Evolutionary conservation across 768 basidiomycete species (phyloP), one percentile per base, ranked within the genome.

Genomic region (Rhizopogon roseolus): DNA sequence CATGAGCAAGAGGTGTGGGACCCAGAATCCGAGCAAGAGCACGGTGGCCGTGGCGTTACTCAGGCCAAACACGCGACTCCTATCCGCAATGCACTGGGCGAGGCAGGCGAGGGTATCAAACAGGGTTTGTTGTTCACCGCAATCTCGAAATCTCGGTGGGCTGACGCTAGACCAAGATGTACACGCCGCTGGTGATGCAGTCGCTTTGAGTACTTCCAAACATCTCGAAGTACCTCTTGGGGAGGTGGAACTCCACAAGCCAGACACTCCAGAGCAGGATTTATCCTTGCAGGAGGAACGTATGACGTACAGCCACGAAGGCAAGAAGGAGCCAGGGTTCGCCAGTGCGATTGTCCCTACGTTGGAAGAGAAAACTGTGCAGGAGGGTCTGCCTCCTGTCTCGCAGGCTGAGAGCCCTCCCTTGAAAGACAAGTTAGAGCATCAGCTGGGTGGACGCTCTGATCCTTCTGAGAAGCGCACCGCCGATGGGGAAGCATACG

Each of bases 1-100:
- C 66, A 79, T 58, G 76, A 80, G 43, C 76, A 84, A 59, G 76
- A 83, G 42, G 68, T 73, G 29, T 90, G 88, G 88, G 88, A 92
- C 66, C 88, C 89, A 2, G 83, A 86, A 58, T 65, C 71, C 3
- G 85, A 92, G 65, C 87, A 93, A 66, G 66, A 75, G 56, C 70
- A 69, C 44, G 79, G 76, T 7, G 67, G 63, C 28, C 55, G 11
- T 22, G 77, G 76, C 7, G 72, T 79, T 4, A 75, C 73, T 7
- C 71, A 76, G 44, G 67, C 72, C 36, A 73, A 71, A 25, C 67
- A 70, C 51, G 69, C 66, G 17, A 68, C 69, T 22, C 64, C 69
- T n/a, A 45, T 64, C 8, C 66, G 64, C 13, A 56, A 64, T 45
- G 48, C 80, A 14, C 58, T 73, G 5, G 66, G 70, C 19, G 71